phyloP scores from a whole-genome alignment of 768 basidiomycete genomes.

The Mrakia hoshinonis region DNA sequence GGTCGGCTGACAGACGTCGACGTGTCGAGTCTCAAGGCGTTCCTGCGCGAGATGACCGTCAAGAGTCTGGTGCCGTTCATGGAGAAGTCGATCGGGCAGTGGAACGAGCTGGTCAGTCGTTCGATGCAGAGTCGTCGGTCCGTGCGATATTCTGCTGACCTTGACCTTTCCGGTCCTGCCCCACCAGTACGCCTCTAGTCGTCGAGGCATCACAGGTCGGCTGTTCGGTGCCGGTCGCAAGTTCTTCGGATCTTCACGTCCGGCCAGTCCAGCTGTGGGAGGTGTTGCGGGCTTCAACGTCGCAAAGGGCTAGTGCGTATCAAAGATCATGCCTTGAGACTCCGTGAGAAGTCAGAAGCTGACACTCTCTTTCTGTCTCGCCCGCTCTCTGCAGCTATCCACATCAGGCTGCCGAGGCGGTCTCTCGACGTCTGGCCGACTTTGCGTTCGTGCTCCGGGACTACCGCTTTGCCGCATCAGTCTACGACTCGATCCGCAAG shows the following conservation, averaged over 20 bases:
- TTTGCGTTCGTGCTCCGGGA: slow-evolving; percentile 90
- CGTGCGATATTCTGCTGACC: slow-evolving; percentile 49
- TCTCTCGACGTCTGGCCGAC: slow-evolving; percentile 73
- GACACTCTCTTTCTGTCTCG: neutral
- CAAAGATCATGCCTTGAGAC: neutral
- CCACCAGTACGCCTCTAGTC: slow-evolving; percentile 28
- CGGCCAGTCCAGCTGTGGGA: slow-evolving; percentile 34
- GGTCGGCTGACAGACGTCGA: slow-evolving; percentile 55
- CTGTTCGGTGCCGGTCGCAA: slow-evolving; percentile 44
- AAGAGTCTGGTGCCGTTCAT: slow-evolving; percentile 93
- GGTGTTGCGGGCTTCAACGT: slow-evolving; percentile 37
- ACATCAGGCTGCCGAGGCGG: slow-evolving; percentile 36
- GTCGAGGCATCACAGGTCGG: slow-evolving; percentile 41
- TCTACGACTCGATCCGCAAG: slow-evolving; percentile 81
- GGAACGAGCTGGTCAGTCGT: slow-evolving; percentile 70
- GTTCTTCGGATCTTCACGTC: slow-evolving; percentile 40
- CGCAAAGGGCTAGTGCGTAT: slow-evolving; percentile 41
- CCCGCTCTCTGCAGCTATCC: slow-evolving; percentile 38
- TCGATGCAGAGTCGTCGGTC: slow-evolving; percentile 58
- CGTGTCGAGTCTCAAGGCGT: slow-evolving; percentile 63
- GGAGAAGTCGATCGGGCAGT: slow-evolving; percentile 85
- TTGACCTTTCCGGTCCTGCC: slow-evolving; percentile 36
- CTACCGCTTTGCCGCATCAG: slow-evolving; percentile 65
- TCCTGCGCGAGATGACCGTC: slow-evolving; percentile 76
- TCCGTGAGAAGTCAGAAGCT: neutral